Evolutionary conservation across 805 yeast genomes (phyloP).

Genomic region (Jamesozyma gamospora): DNA sequence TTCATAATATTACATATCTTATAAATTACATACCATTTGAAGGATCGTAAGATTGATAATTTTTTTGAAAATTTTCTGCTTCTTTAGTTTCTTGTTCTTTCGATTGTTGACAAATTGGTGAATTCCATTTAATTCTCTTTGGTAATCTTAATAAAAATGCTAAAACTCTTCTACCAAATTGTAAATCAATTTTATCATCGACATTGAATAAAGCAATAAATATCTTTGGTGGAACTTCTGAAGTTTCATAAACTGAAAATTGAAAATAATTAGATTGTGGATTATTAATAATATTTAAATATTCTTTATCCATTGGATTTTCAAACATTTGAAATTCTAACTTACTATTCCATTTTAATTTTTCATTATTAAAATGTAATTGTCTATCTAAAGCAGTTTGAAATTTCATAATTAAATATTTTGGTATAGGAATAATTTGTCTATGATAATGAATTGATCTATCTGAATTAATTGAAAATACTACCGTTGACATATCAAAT

Average conservation of each 20-base stretch:
- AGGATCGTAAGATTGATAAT: slow-evolving; percentile 42
- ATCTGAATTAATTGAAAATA: slow-evolving; percentile 58
- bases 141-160: slow-evolving; percentile 54
- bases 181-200: slow-evolving; percentile 51
- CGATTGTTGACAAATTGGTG: slow-evolving; percentile 48
- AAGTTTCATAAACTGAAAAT: slow-evolving; percentile 29
- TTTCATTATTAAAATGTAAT: slow-evolving; percentile 38
- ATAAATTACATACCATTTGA: too few species aligned
- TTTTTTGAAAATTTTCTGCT: slow-evolving; percentile 49
- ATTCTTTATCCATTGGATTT: slow-evolving; percentile 18
- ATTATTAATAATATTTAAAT: slow-evolving; percentile 22
- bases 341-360: slow-evolving; percentile 33
- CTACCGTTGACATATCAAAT: slow-evolving; percentile 42
- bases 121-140: slow-evolving; percentile 65
- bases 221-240: slow-evolving; percentile 22
- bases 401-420: slow-evolving; percentile 35
- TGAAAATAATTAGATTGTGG: slow-evolving; percentile 25
- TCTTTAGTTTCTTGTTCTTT: slow-evolving; percentile 53
- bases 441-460: slow-evolving; percentile 65
- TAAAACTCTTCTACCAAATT: slow-evolving; percentile 73
- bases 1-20: too few species aligned
- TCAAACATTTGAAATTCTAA: slow-evolving; percentile 34
- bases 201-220: slow-evolving; percentile 26
- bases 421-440: slow-evolving; percentile 66
- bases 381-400: slow-evolving; percentile 38